A percentile compares a stretch with the other conserved stretches of the same genome.
Conservation (phyloP, 1,284 basidiomycete genomes). For the Ustilago shanxiensis region DNA sequence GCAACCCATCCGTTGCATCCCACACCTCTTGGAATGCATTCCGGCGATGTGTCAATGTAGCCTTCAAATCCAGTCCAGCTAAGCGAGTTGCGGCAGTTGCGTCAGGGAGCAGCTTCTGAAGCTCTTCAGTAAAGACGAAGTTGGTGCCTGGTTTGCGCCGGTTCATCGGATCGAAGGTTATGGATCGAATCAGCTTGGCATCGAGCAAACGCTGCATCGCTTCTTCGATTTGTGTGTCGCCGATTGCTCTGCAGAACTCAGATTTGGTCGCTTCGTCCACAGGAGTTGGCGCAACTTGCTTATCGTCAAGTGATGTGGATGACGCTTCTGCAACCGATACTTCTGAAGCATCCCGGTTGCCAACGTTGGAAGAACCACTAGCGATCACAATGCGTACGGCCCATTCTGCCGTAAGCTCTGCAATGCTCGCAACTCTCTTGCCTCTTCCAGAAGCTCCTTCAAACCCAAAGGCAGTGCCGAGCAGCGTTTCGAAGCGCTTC, state of each 20-base stretch:
- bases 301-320: neutral
- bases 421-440: neutral
- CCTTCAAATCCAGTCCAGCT: slow-evolving; percentile 18
- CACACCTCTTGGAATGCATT: slow-evolving; percentile 14
- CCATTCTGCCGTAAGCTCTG: slow-evolving; percentile 29
- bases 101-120: slow-evolving; percentile 27
- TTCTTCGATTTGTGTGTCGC: slow-evolving; percentile 37
- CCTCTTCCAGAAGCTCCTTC: neutral
- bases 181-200: slow-evolving; percentile 30
- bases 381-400: slow-evolving; percentile 43
- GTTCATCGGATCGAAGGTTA: slow-evolving; percentile 20
- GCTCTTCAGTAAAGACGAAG: slow-evolving; percentile 48
- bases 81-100: slow-evolving; percentile 4
- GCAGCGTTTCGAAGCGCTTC: slow-evolving; percentile 36
- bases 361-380: slow-evolving; percentile 2
- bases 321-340: neutral
- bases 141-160: slow-evolving; percentile 52
- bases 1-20: slow-evolving; percentile 8
- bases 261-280: slow-evolving; percentile 29
- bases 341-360: neutral
- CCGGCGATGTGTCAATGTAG: slow-evolving; percentile 25
- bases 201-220: slow-evolving; percentile 48
- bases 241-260: slow-evolving; percentile 38
- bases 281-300: neutral
- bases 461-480: slow-evolving; percentile 16